Evolutionary conservation across 2,329 filamentous ascomycete species (phyloP).

Genomic region (Furcasterigmium furcatum): DNA sequence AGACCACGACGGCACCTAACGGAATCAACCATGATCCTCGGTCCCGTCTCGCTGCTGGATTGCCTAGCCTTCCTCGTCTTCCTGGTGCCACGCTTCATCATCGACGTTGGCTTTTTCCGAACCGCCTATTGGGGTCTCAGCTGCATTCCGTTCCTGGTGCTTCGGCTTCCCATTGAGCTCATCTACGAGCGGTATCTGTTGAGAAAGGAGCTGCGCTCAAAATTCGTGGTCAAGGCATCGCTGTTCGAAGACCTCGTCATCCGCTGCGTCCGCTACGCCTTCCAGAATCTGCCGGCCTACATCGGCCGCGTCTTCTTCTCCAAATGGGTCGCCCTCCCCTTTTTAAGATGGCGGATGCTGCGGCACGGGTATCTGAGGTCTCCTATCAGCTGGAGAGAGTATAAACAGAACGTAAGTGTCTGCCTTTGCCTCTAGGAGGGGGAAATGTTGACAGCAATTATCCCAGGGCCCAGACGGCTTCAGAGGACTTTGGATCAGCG

Average conservation of each 20-base stretch:
- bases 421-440: too few relatives aligned
- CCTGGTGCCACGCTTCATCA: conserved; percentile 67
- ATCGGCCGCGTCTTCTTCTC: conserved; percentile 77
- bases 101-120: conserved; percentile 60
- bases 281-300: conserved; percentile 64
- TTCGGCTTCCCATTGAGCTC: conserved; percentile 57
- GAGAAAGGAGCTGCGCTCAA: conserved; percentile 27
- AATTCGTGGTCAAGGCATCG: conserved; percentile 66
- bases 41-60: conserved; percentile 72
- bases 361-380: conserved; percentile 64
- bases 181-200: conserved; percentile 43
- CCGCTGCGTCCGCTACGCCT: conserved; percentile 74
- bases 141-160: conserved; percentile 66
- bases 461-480: conserved; percentile 22
- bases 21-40: conserved; percentile 68
- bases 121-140: conserved; percentile 55
- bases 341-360: conserved; percentile 72
- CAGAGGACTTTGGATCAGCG: conserved; percentile 67
- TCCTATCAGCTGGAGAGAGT: conserved; percentile 62
- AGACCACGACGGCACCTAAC: too few relatives aligned
- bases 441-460: neutral
- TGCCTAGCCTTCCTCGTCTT: conserved; percentile 70
- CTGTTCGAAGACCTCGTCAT: conserved; percentile 76
- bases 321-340: conserved; percentile 68
- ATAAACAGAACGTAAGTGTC: conserved; percentile 38